Evolutionary conservation across 2,329 filamentous ascomycete species (phyloP).

Genomic region (Phialophora macrospora): DNA sequence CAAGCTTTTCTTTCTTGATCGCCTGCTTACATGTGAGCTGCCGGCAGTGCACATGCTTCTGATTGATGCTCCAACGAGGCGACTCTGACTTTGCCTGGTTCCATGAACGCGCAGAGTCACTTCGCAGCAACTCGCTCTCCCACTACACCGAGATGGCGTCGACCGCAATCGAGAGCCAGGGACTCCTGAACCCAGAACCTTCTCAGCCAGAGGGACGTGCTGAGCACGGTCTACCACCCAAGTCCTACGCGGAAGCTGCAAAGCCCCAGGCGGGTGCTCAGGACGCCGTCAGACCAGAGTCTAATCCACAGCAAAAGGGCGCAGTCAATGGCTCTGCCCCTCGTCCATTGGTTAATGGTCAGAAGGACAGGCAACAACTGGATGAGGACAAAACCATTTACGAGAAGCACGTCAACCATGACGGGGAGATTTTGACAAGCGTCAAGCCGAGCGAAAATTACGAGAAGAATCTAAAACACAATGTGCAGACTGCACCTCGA

Average conservation of each 20-base stretch:
- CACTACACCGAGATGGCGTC: constrained; percentile 33
- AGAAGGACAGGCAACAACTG: constrained; percentile 23
- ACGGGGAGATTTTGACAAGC: constrained; percentile 53
- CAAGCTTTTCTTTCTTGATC: constrained; percentile 4
- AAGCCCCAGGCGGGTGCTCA: constrained; percentile 29
- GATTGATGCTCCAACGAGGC: constrained; percentile 32
- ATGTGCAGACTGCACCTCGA: constrained; percentile 40
- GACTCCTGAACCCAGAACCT: constrained; percentile 41
- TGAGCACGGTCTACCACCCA: constrained; percentile 45
- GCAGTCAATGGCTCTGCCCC: constrained; percentile 18
- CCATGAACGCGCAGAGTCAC: constrained; percentile 28
- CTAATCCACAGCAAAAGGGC: background rate
- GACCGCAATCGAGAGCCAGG: constrained; percentile 7
- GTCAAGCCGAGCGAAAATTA: constrained; percentile 49
- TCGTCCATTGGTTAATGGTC: constrained; percentile 31
- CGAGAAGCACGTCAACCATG: constrained; percentile 51
- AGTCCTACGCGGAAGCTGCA: constrained; percentile 48
- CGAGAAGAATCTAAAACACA: constrained; percentile 45
- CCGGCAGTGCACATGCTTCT: constrained; percentile 4
- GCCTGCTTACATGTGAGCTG: constrained; percentile 4
- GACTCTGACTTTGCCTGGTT: constrained; percentile 37
- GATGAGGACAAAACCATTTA: constrained; percentile 45
- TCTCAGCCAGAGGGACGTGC: constrained; percentile 43
- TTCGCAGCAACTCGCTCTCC: constrained; percentile 28
- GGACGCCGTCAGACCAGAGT: background rate